These are phyloP conservation scores for Zymoseptoria passerinii DNA, from an alignment of 2,329 filamentous ascomycete genomes.

Conservation along the genomic window DNA sequence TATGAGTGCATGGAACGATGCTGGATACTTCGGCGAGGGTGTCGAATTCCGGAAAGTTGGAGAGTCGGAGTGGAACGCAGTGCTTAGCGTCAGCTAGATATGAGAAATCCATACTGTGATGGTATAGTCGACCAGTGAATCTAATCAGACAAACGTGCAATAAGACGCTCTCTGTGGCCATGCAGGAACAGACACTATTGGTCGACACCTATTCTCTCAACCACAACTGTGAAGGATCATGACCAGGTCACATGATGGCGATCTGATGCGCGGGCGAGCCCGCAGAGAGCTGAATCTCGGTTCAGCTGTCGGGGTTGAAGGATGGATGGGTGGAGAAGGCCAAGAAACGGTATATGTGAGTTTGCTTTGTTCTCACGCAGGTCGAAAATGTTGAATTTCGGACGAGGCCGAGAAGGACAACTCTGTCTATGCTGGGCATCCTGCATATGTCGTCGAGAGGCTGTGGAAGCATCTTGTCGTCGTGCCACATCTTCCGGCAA, in stretches of 20 bases:
- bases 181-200: neutral
- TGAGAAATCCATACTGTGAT: neutral
- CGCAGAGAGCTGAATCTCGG: neutral
- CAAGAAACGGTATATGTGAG: neutral
- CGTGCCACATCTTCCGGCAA: neutral
- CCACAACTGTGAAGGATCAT: neutral
- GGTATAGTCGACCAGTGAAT: neutral
- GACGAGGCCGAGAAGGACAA: neutral
- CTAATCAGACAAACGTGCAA: too few species aligned
- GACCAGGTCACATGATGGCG: neutral
- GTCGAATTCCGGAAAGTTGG: constrained; percentile 52
- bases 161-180: neutral
- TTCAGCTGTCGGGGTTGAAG: neutral
- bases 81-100: neutral
- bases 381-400: neutral
- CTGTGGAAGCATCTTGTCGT: neutral
- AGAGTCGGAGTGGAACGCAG: constrained; percentile 36
- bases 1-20: constrained; percentile 86
- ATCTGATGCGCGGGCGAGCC: neutral
- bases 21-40: constrained; percentile 85
- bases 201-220: neutral
- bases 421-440: too few species aligned
- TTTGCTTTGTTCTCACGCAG: neutral
- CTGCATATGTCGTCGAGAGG: neutral
- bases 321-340: neutral